Base-by-base conservation (phyloP, 495 filamentous ascomycete species). In the Articulospora tetracladia region DNA sequence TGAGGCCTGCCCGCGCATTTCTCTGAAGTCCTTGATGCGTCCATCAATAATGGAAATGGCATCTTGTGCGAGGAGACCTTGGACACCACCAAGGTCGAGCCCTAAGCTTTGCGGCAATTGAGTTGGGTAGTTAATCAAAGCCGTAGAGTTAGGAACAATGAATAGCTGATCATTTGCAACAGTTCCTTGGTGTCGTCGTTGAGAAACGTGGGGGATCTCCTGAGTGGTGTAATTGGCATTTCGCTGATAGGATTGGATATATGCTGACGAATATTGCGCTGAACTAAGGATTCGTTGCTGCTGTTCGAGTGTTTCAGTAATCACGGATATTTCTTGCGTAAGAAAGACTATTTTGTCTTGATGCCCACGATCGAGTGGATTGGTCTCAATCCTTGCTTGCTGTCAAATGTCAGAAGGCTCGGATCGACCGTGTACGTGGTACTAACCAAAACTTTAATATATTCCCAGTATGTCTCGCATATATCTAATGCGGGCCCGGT, bases 251-350 rank as follows among this genome's bases (percentile, higher is more conserved):
- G 39, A 15, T 44, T 17, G 39, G 10, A 17, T 44, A 19, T 32
- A 32, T 7, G 47, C n/a, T 24, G 47, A 50, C 2, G 25, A 50
- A 13, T 12, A 10, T 25, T 6, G 39, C 1, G 63, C 20, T 19
- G 52, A 24, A 20, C 39, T 47, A 13, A 70, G 51, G 12, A 64
- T 55, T 30, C 48, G 1, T 22, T 27, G 19, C 22, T 63, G 61
- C 8, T 54, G 25, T 27, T 68, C 57, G 53, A 73, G 47, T 19
- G 68, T 73, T 19, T 63, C 62, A 20, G 60, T 64, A 13, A 77
- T 72, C 23, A 73, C 67, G 25, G 62, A 61, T 23, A 77, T 62
- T 59, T 78, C 73, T 61, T 77, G 71, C 23, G 70, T 67, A 8
- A 77, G 66, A 17, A 68, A 62, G 10, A 60, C 62, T 20, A 78